Conservation (phyloP, 768 basidiomycete genomes). For the Serendipita indica region DNA sequence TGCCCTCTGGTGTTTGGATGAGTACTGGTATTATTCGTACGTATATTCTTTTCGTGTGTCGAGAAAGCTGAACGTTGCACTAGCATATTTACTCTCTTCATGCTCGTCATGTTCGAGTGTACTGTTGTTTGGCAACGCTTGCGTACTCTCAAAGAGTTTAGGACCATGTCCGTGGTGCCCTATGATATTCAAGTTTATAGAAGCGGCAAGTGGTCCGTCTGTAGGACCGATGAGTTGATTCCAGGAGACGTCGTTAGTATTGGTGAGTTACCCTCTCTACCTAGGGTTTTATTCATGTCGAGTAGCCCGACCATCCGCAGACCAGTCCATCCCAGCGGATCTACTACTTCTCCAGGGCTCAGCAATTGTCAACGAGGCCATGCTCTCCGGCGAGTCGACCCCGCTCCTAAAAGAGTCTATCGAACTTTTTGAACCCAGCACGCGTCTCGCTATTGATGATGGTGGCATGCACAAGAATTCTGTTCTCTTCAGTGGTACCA, state of each 20-base stretch:
- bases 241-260: slow-evolving; percentile 85
- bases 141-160: slow-evolving; percentile 82
- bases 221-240: slow-evolving; percentile 75
- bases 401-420: slow-evolving; percentile 93
- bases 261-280: slow-evolving; percentile 33
- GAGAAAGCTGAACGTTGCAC: not conserved
- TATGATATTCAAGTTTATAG: slow-evolving; percentile 76
- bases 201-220: slow-evolving; percentile 59
- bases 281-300: not conserved
- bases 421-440: slow-evolving; percentile 58
- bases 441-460: slow-evolving; percentile 65
- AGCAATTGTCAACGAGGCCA: slow-evolving; percentile 96
- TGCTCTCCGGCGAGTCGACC: slow-evolving; percentile 97
- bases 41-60: not conserved
- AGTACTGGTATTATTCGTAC: slow-evolving; percentile 89
- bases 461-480: slow-evolving; percentile 66
- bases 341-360: slow-evolving; percentile 84
- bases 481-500: slow-evolving; percentile 92
- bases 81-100: slow-evolving; percentile 88
- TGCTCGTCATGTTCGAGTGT: slow-evolving; percentile 96
- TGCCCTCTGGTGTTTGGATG: slow-evolving; percentile 91
- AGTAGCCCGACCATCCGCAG: slow-evolving; percentile 48
- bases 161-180: slow-evolving; percentile 90
- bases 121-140: slow-evolving; percentile 99
- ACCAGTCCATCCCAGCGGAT: slow-evolving; percentile 86